phyloP scores from a whole-genome alignment of 768 basidiomycete genomes.

The Lactarius psammicola region DNA sequence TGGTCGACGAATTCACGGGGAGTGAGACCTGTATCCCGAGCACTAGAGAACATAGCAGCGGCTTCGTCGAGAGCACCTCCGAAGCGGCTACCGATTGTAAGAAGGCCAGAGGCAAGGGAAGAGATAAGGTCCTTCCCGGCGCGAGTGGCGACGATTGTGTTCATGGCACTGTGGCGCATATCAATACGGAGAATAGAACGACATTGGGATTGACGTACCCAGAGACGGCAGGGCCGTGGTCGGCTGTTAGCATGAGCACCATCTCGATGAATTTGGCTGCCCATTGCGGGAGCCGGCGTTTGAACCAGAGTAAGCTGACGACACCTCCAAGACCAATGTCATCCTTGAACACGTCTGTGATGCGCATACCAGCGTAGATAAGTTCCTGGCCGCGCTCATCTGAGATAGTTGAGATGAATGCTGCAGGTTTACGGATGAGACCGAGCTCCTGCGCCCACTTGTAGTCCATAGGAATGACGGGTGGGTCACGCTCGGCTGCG shows the following conservation, averaged over 20 bases:
- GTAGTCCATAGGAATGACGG: conserved; percentile 99
- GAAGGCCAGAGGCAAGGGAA: conserved; percentile 89
- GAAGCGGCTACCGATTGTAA: conserved; percentile 97
- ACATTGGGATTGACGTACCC: conserved; percentile 39
- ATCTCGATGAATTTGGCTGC: conserved; percentile 99
- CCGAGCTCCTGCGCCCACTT: conserved; percentile 99
- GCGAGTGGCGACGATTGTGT: conserved; percentile 97
- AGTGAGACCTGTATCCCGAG: conserved; percentile 86
- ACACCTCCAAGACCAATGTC: conserved; percentile 97
- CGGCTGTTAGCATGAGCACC: conserved; percentile 98
- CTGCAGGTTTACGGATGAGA: conserved; percentile 96
- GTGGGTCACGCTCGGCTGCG: conserved; percentile 80
- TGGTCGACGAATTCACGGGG: conserved; percentile 98
- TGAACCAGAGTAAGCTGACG: conserved; percentile 96
- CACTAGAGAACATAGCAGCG: conserved; percentile 91
- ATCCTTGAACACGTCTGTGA: conserved; percentile 98
- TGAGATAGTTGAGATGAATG: conserved; percentile 98
- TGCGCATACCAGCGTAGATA: conserved; percentile 97
- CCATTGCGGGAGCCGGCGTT: conserved; percentile 86
- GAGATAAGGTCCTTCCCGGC: conserved; percentile 99
- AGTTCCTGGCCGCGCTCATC: conserved; percentile 99
- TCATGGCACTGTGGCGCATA: conserved; percentile 70
- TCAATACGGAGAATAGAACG: conserved; percentile 12
- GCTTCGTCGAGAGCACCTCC: conserved; percentile 99
- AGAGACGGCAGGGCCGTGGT: conserved; percentile 97